Evolutionary conservation across 2,329 filamentous ascomycete genomes (phyloP), one percentile per base, ranked within the genome.

Genomic region (Aspergillus unguis): DNA sequence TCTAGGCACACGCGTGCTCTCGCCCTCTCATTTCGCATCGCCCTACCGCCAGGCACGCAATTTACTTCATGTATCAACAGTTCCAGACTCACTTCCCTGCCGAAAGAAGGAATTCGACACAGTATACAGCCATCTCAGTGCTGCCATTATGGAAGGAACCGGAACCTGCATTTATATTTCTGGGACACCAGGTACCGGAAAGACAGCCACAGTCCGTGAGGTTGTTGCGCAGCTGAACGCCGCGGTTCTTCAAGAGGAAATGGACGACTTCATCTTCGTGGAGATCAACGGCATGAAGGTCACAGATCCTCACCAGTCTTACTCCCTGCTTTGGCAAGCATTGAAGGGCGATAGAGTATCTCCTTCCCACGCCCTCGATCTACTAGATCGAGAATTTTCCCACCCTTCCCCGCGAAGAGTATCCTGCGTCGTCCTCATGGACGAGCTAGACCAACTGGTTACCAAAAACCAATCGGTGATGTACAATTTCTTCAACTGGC

Each of bases 401-500:
- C 86, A 92, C 54, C 94, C 95, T 0, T 95, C 87, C 54, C 94
- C 94, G 26, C 84, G 94, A 46, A 83, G 94, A 55, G 90, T 95
- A 5, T 94, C 95, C 1, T 97, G 92, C 67, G 94, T 99, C 10
- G 94, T 99, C 2, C 76, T 99, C 46, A 99, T 99, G 94, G 94
- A 99, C 65, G 94, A 99, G 73, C 80, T 99, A 44, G 94, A 99
- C 69, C 94, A 99, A 73, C 82, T 99, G 6, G 95, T 99, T 4
- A 99, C 94, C 9, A 94, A 92, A 67, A 97, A 96, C 65, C 95
- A 99, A 71, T 92, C 90, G n/a, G 94, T 99, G 73, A 99, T 99
- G 94, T 99, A 99, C 76, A 99, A 99, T 72, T 99, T 99, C 72
- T 99, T 99, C 81, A 99, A 99, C 67, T 99, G 94, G 94, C 94